These are phyloP conservation scores for Aspergillus unguis DNA, from an alignment of 2,329 filamentous ascomycete species.

Conservation along the genomic window DNA sequence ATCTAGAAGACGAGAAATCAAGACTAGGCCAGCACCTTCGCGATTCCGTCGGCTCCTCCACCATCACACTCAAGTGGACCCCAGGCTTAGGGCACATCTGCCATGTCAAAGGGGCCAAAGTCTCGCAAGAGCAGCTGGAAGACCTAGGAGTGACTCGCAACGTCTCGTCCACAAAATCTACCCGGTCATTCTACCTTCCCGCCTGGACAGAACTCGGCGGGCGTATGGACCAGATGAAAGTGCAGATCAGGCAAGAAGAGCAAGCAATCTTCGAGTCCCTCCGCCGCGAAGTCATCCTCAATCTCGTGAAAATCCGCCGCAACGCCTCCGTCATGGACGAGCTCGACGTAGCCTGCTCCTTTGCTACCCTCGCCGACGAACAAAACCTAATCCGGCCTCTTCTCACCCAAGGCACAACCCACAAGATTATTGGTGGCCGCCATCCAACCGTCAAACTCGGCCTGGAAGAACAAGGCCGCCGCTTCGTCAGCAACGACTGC, in stretches of 20 bases:
- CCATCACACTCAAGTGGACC: slow-evolving; percentile 78
- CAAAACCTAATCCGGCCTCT: slow-evolving; percentile 70
- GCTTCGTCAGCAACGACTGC: slow-evolving; percentile 84
- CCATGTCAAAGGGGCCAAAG: slow-evolving; percentile 76
- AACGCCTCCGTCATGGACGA: slow-evolving; percentile 93
- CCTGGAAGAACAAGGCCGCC: slow-evolving; percentile 72
- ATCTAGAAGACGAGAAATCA: slow-evolving; percentile 59
- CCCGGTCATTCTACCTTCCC: slow-evolving; percentile 76
- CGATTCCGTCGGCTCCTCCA: slow-evolving; percentile 57
- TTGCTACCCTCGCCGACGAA: slow-evolving; percentile 74
- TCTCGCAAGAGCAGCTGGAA: slow-evolving; percentile 50
- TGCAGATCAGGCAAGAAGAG: slow-evolving; percentile 80
- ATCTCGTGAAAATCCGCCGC: slow-evolving; percentile 78
- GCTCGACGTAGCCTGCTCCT: slow-evolving; percentile 83
- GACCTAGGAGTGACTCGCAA: slow-evolving; percentile 48
- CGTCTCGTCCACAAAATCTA: slow-evolving; percentile 77
- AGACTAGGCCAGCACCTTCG: slow-evolving; percentile 61
- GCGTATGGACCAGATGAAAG: slow-evolving; percentile 71
- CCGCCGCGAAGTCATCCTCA: slow-evolving; percentile 71
- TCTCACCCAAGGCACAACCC: slow-evolving; percentile 61
- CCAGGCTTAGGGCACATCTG: slow-evolving; percentile 85
- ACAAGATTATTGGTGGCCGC: slow-evolving; percentile 78
- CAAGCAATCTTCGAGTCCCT: slow-evolving; percentile 72
- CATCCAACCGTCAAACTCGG: slow-evolving; percentile 91
- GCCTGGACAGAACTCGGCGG: slow-evolving; percentile 82